Evolutionary conservation across 305 asterid species (phyloP).

Genomic region (Withania somnifera): DNA sequence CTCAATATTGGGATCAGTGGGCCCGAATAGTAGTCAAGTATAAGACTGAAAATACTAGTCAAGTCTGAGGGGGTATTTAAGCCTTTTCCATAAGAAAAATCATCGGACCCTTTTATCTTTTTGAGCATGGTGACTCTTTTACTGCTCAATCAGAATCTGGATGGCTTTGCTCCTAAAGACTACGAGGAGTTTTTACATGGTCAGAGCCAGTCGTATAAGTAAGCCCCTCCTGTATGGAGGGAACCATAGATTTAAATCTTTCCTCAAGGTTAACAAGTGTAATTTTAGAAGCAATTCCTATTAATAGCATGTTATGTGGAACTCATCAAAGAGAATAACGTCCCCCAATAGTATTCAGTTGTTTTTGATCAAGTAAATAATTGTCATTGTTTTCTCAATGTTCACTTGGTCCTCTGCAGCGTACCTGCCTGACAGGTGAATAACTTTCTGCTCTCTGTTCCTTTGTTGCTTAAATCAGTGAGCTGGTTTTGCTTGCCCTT

Average conservation of each 20-base stretch:
- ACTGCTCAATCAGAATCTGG: neutral
- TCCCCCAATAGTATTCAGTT: neutral
- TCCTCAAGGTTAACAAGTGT: neutral
- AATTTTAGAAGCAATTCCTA: neutral
- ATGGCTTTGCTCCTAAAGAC: neutral
- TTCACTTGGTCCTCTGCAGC: neutral
- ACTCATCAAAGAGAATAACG: neutral
- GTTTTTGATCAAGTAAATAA: no score
- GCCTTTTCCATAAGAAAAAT: neutral
- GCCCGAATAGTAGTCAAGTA: no score
- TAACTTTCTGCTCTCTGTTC: neutral
- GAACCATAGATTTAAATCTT: neutral
- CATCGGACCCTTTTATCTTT: neutral
- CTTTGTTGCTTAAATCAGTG: neutral
- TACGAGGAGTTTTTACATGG: neutral
- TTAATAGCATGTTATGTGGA: neutral
- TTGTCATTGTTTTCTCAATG: neutral
- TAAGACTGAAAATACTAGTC: neutral
- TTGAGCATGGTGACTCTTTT: neutral
- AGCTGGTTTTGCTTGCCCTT: neutral
- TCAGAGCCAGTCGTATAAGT: neutral
- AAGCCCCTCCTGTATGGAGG: neutral
- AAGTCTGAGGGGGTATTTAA: neutral
- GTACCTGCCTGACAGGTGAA: neutral
- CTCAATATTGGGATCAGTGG: neutral